These are phyloP conservation scores for Pascua guehoae DNA, from an alignment of 1,284 basidiomycete genomes.

Conservation along the genomic window DNA sequence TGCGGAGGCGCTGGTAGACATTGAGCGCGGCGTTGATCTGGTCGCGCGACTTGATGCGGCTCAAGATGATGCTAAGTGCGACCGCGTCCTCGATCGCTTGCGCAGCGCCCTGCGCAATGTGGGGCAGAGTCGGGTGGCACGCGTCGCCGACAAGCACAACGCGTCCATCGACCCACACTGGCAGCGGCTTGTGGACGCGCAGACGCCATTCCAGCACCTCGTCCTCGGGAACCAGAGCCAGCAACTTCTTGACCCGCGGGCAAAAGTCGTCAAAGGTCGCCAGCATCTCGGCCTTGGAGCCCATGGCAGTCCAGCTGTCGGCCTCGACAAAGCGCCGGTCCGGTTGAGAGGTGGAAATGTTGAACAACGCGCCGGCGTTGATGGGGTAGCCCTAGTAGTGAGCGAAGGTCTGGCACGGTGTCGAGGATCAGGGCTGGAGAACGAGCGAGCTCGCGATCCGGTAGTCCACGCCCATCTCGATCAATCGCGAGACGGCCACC, in stretches of 20 bases:
- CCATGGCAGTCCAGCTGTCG: conserved; percentile 43
- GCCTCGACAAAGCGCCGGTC: conserved; percentile 38
- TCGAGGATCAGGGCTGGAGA: background rate
- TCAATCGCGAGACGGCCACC: background rate
- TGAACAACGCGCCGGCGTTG: conserved; percentile 38
- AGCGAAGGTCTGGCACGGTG: too few relatives aligned
- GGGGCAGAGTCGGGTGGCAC: conserved; percentile 42
- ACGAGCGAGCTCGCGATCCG: background rate
- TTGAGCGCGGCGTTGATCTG: conserved; percentile 39
- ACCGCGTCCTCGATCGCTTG: conserved; percentile 48
- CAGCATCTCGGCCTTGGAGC: conserved; percentile 41
- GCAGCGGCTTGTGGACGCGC: conserved; percentile 39
- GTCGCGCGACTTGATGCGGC: conserved; percentile 34
- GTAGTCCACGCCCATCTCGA: too few relatives aligned
- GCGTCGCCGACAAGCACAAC: conserved; percentile 34
- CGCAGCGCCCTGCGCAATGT: conserved; percentile 45
- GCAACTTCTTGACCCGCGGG: conserved; percentile 39
- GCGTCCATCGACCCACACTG: conserved; percentile 39
- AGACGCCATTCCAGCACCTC: conserved; percentile 48
- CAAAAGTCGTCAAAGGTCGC: conserved; percentile 40
- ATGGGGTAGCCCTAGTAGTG: conserved; percentile 41
- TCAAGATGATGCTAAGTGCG: conserved; percentile 39
- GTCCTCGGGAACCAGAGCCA: conserved; percentile 37
- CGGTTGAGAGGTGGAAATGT: conserved; percentile 46
- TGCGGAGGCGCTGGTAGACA: conserved; percentile 44